A percentile compares a stretch with the other conserved stretches of the same genome.
Evolutionary conservation across 306 rosid species (phyloP).

Genomic region (Cucurbita ficifolia): DNA sequence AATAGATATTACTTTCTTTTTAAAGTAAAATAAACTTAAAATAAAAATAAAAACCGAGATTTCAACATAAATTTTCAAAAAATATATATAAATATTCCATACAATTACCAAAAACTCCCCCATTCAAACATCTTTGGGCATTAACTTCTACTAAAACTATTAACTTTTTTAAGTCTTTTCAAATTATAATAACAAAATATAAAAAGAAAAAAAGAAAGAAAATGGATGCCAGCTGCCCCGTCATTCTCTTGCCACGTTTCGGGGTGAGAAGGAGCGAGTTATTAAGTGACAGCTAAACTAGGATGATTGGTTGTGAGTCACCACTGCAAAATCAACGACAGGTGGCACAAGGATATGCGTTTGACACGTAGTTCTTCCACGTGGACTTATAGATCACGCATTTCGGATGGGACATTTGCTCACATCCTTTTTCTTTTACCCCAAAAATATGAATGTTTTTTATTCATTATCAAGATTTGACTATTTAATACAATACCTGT

Average conservation of each 20-base stretch:
- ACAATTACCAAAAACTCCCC: too few species aligned
- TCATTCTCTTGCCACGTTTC: constrained; percentile 4
- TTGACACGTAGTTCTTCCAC: background rate
- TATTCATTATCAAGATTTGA: background rate
- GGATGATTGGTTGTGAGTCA: background rate
- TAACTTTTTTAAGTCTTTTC: too few species aligned
- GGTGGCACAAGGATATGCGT: background rate
- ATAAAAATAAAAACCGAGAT: too few species aligned
- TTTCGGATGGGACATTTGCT: background rate
- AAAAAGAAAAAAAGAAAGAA: background rate
- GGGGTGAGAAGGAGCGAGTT: background rate
- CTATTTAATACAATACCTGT: background rate
- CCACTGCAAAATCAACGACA: background rate
- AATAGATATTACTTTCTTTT: too few species aligned
- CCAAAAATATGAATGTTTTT: background rate
- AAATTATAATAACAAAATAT: too few species aligned
- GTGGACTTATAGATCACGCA: too few species aligned
- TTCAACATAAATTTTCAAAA: too few species aligned
- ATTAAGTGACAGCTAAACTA: background rate
- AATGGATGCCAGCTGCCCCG: background rate
- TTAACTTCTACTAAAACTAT: background rate
- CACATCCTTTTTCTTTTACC: background rate
- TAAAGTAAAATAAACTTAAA: too few species aligned
- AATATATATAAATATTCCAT: too few species aligned
- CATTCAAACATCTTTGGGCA: too few species aligned